Percentiles rank a stretch among this genome's conserved stretches.
Evolutionary conservation across 2,329 filamentous ascomycete species (phyloP).

Genomic region (Verruconis gallopava): DNA sequence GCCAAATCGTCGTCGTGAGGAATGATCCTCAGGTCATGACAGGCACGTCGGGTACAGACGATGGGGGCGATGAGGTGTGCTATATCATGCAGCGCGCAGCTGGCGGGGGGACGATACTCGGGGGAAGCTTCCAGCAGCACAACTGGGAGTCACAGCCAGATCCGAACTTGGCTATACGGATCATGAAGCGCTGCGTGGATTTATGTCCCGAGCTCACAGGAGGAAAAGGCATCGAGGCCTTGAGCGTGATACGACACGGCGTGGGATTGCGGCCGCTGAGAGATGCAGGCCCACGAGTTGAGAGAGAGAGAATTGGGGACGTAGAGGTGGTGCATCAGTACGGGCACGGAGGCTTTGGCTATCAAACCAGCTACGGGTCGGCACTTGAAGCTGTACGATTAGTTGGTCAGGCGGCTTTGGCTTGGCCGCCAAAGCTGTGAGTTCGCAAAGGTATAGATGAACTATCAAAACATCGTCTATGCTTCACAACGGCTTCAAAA

Average conservation of each 20-base stretch:
- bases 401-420: slow-evolving; percentile 16
- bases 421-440: too few relatives aligned
- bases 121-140: slow-evolving; percentile 67
- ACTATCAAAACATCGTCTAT: too few relatives aligned
- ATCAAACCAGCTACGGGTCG: slow-evolving; percentile 33
- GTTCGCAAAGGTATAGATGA: too few relatives aligned
- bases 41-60: slow-evolving; percentile 57
- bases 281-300: slow-evolving; percentile 59
- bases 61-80: slow-evolving; percentile 55
- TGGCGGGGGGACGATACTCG: slow-evolving; percentile 68
- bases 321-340: slow-evolving; percentile 66
- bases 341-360: slow-evolving; percentile 69
- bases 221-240: slow-evolving; percentile 55
- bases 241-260: slow-evolving; percentile 70
- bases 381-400: slow-evolving; percentile 28
- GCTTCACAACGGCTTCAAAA: too few relatives aligned
- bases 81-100: slow-evolving; percentile 76
- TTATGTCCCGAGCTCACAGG: slow-evolving; percentile 50
- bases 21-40: slow-evolving; percentile 64
- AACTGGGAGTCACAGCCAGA: slow-evolving; percentile 72
- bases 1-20: slow-evolving; percentile 71
- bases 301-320: slow-evolving; percentile 53
- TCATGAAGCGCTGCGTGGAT: slow-evolving; percentile 64
- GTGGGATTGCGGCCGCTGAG: slow-evolving; percentile 71
- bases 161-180: slow-evolving; percentile 61